Conservation (phyloP, 177 flowering plant species). For the Vitis hybrid region DNA sequence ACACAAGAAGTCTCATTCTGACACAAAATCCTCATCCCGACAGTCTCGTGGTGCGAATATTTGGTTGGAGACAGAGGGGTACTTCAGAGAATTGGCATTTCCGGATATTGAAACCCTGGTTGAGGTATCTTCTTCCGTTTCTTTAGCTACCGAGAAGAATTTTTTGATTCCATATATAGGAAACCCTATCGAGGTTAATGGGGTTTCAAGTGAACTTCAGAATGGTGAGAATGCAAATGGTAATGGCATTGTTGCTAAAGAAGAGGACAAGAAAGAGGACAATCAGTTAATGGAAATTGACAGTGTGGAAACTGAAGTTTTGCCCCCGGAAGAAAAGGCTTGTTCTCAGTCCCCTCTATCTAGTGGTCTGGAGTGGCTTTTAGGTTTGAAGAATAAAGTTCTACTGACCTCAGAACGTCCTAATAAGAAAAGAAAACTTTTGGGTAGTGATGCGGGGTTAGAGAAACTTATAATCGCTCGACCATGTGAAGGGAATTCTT, state of each 20-base stretch:
- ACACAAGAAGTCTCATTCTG: constrained; percentile 68
- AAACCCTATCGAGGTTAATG: constrained; percentile 7
- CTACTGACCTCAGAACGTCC: constrained; percentile 76
- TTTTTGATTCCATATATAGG: constrained; percentile 43
- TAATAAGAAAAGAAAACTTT: constrained; percentile 79
- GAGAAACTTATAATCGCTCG: constrained; percentile 53
- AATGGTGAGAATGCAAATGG: constrained; percentile 11
- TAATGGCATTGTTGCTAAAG: constrained; percentile 2
- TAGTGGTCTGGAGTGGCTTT: constrained; percentile 64
- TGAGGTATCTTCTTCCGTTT: constrained; percentile 21
- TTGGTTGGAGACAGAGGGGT: constrained; percentile 80
- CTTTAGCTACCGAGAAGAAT: constrained; percentile 32
- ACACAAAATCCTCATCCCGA: constrained; percentile 40
- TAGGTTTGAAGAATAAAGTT: constrained; percentile 68
- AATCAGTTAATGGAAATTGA: constrained; percentile 36
- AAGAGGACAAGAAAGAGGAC: constrained; percentile 15
- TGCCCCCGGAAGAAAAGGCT: constrained; percentile 18
- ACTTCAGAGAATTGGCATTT: constrained; percentile 61
- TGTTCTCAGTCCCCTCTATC: constrained; percentile 14
- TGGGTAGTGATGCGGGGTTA: constrained; percentile 74
- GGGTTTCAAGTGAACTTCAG: neutral
- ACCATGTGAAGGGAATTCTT: constrained; percentile 46
- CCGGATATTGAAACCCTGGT: constrained; percentile 58
- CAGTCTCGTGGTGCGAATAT: constrained; percentile 32
- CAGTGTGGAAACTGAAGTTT: constrained; percentile 16